These are phyloP conservation scores for Exophiala mesophila DNA, from an alignment of 2,329 filamentous ascomycete species.

Conservation along the genomic window DNA sequence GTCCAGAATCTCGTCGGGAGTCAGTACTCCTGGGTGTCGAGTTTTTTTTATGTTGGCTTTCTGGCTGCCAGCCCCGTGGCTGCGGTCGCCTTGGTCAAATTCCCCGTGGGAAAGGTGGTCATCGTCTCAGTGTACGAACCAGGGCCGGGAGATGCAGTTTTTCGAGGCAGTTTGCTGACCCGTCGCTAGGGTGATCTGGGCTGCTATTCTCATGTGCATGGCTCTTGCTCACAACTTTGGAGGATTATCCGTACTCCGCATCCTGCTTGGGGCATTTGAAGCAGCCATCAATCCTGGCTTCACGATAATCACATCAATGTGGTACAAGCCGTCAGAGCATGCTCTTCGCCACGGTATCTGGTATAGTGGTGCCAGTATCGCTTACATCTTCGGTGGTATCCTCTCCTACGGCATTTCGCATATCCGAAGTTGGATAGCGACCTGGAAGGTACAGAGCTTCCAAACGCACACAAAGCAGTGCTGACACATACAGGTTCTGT, in stretches of 20 bases:
- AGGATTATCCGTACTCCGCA: conserved; percentile 47
- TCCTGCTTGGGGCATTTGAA: conserved; percentile 53
- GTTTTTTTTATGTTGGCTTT: conserved; percentile 35
- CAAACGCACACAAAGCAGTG: neutral
- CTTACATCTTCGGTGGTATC: conserved; percentile 15
- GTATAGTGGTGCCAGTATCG: conserved; percentile 29
- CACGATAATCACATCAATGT: conserved; percentile 38
- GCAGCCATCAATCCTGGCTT: conserved; percentile 52
- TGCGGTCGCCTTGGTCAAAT: conserved; percentile 34
- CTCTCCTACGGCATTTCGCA: conserved; percentile 17
- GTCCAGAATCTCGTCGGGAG: conserved; percentile 15
- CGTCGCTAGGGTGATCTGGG: conserved; percentile 42
- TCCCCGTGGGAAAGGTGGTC: conserved; percentile 36
- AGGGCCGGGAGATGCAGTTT: neutral
- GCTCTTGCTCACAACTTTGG: conserved; percentile 46
- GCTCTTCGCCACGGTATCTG: conserved; percentile 32
- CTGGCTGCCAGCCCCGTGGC: conserved; percentile 37
- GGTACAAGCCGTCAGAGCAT: conserved; percentile 45
- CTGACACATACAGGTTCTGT: conserved; percentile 2
- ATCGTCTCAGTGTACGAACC: conserved; percentile 32
- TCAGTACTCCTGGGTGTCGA: conserved; percentile 31
- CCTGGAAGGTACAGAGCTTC: conserved; percentile 3
- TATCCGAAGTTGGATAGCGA: conserved; percentile 1
- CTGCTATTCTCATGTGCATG: conserved; percentile 40
- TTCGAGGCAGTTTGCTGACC: neutral